Base-by-base conservation (phyloP, 768 basidiomycete genomes). In the Collybia nuda region DNA sequence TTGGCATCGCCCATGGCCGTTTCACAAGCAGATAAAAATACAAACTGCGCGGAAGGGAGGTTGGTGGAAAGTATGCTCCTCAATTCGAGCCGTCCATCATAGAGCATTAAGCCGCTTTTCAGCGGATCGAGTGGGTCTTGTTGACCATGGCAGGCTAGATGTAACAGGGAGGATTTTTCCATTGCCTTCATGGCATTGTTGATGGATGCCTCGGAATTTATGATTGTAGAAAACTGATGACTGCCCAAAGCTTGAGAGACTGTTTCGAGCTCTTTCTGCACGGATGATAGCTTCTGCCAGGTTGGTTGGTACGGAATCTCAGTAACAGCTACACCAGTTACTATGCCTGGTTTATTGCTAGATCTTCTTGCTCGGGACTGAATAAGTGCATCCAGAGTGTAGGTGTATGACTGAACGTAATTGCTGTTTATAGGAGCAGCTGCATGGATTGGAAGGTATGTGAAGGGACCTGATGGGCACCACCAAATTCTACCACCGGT, bases 21-120 rank as follows among this genome's bases (percentile, higher is more conserved):
- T 32, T 48, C 54, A 32, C 68, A 69, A 11, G 64, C 62, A 15
- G 65, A 65, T 17, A 73, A 40, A 42, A 69, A 71, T 21, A 67
- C 70, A 60, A 75, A 69, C 47, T 69, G 62, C 0, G 64, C 61
- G 12, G 41, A 56, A 2, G 62, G 51, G 1, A 61, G 28, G 23
- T 21, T 32, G 18, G 51, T 56, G 22, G 40, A 45, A 38, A 64
- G 53, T 22, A 72, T 53, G 18, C 66, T 58, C 1, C 40, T 54
- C n/a, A 74, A 18, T n/a, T 54, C 42, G n/a, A 65, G 50, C 23
- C 24, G 40, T 14, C 58, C 58, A 44, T 57, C 58, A 22, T 56
- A 41, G 12, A 64, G 50, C 6, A 47, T 12, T 24, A 66, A 56
- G 6, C 50, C 56, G 39, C 59, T 60, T 23, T 58, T 29, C 21